Base-by-base conservation (phyloP, 306 rosid genomes). In the Sindora glabra region DNA sequence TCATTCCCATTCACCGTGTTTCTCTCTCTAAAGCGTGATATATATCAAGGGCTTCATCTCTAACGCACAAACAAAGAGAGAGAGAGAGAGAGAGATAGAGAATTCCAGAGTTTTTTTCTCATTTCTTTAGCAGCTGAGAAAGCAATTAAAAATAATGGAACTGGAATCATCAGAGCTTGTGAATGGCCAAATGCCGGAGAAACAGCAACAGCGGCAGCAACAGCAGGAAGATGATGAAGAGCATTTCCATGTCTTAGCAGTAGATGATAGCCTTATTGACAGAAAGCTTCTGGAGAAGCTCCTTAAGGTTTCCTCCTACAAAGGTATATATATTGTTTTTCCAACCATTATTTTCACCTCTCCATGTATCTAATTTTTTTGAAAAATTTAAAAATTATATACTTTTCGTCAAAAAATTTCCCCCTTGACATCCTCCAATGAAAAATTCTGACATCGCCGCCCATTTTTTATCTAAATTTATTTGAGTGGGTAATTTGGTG, bases 231-330 rank as follows among this genome's bases (percentile, higher is more conserved):
- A 41, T 1, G 38, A 74, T 41, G 19, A 78, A 12, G 76, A 81
- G 17, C 84, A 86, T 86, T 94, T 94, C 68, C 99, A 94, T 80
- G 99, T 94, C 15, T 46, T 89, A 64, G 99, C 99, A 2, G 99
- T 94, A 13, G 99, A 94, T 49, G 99, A 94, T 29, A 89, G 87
- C 55, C 68, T 80, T 19, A 72, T 67, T 4, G 99, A 94, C 62
- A 82, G 86, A 71, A 94, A 82, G 75, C 81, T 94, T 58, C 48
- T 94, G 70, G 89, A 89, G 82, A 94, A 73, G 80, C 97, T 94
- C 38, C 87, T 94, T 8, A 79, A 59, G 65, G 78, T 59, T 60
- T 89, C 94, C 64, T 84, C 95, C 33, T 94, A 80, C 75, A 76
- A 79, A 84, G 99, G 99, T 85, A 51, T 29, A 4, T 9, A 29